A percentile compares a stretch with the other conserved stretches of the same genome.
These are phyloP conservation scores for Kockovaella imperatae DNA, from an alignment of 768 basidiomycete genomes.

Conservation along the genomic window DNA sequence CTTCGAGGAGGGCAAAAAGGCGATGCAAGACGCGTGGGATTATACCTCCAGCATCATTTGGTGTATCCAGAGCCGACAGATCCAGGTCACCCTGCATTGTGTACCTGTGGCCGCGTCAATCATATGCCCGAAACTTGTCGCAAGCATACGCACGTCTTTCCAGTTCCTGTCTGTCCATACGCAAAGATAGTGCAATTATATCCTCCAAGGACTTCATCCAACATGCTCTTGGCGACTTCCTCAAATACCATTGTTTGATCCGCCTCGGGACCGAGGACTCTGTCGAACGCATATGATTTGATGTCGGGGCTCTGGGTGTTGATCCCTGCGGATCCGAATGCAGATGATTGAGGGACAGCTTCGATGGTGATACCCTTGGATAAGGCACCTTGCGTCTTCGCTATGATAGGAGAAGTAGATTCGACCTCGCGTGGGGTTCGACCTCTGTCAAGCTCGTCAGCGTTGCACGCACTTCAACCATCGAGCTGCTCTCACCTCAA, in stretches of 20 bases:
- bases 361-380: slow-evolving; percentile 73
- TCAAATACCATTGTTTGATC: slow-evolving; percentile 90
- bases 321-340: slow-evolving; percentile 22
- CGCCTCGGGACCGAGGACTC: slow-evolving; percentile 93
- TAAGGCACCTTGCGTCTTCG: slow-evolving; percentile 66
- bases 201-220: slow-evolving; percentile 86
- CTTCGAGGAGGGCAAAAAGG: slow-evolving; percentile 78
- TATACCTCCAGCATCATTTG: slow-evolving; percentile 85
- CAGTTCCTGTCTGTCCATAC: slow-evolving; percentile 97
- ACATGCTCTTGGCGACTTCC: slow-evolving; percentile 84
- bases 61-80: slow-evolving; percentile 58
- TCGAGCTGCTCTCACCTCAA: slow-evolving; percentile 54
- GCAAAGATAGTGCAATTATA: slow-evolving; percentile 98
- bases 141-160: slow-evolving; percentile 72
- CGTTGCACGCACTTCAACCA: not conserved
- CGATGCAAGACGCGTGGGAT: slow-evolving; percentile 88
- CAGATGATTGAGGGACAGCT: slow-evolving; percentile 47
- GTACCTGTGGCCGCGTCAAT: slow-evolving; percentile 47
- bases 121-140: not conserved
- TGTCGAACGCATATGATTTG: slow-evolving; percentile 81
- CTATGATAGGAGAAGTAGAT: slow-evolving; percentile 80
- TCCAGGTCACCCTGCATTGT: slow-evolving; percentile 90
- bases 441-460: slow-evolving; percentile 26
- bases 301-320: no score
- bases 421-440: slow-evolving; percentile 78